Base-by-base conservation (phyloP, 371 early-diverging fungal species). In the Parasitella parasitica region DNA sequence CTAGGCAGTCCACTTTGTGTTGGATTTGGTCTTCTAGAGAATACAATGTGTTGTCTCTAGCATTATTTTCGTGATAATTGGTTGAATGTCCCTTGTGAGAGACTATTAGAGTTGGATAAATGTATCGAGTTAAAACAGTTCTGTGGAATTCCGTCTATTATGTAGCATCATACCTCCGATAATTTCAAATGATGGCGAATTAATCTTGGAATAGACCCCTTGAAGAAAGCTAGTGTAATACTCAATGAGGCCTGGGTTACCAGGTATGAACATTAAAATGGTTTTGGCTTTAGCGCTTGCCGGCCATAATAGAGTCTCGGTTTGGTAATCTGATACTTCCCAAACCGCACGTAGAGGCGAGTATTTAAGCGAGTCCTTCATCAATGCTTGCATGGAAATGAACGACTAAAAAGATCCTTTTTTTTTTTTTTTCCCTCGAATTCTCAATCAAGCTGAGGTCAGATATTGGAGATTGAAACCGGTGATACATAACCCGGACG, bases 161-260 rank as follows among this genome's bases (percentile, higher is more conserved):
- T 12, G 63, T n/a, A n/a, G n/a, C n/a, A n/a, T n/a, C n/a, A n/a
- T 77, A 79, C 86, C 84, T 60, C 80, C 86, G 69, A 80, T 72
- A 28, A 87, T 82, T 30, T 85, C 85, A 15, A 86, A 68, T 50
- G 64, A 58, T 15, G 64, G 48, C 8, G 60, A 39, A 3, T 49
- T 53, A 12, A 74, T 52, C 39, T 66, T 24, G 63, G 72, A 55
- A 34, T 85, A 70, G 53, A 88, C 73, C 7, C 66, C 69, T 53
- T 81, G 72, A 46, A 87, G 78, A 61, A 90, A 92, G 2, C 72
- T 70, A 5, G 71, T 81, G 58, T 92, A 92, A 69, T 89, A 92
- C 39, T 88, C 85, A 34, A 87, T 79, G 32, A 91, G 54, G 11
- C 92, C 92, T 4, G 90, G 91, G 73, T 90, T 90, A 4, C 90